Base-by-base conservation (phyloP, 179 eudicot species). In the Camellia oleifera region DNA sequence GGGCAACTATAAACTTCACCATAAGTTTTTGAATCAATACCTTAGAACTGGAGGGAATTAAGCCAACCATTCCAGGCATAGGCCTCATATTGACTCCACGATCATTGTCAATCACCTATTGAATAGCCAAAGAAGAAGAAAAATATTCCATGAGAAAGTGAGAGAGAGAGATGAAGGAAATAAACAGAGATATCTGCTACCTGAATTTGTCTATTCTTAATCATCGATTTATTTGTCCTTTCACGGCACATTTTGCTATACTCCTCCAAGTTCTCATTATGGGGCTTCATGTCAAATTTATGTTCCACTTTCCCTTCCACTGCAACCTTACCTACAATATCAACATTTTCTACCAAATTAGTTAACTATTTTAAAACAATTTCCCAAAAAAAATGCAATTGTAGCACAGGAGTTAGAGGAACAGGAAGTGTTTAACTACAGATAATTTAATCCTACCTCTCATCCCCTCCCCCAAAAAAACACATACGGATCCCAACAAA, bases 271-370 rank as follows among this genome's bases (percentile, higher is more conserved):
- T 91, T 94, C 72, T 81, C 85, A 65, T 89, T 88, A 77, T 94
- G 93, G 69, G 98, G 98, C 85, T 91, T 92, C 95, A 94, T 90
- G 79, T 94, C 98, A 84, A 91, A 94, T 84, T 94, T 94, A 72
- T 90, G 94, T 78, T 94, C 98, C 44, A 94, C 95, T 80, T 87
- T 91, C 72, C 97, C 98, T 88, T 94, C 98, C 78, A 87, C 85
- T 23, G 98, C 86, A 78, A 89, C 83, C 84, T 79, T 92, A 45
- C 97, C 98, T 94, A 63, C 72, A 81, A 63, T 72, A 52, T 46
- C 52, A 46, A 15, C 44, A 66, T 17, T 26, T 42, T 18, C 10
- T 15, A 32, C 45, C 23, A 11, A 26, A 17, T 3, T 61, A 3
- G 52, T 4, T 48, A 48, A 48, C 52, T 48, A 48, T 48, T 48